Evolutionary conservation across 805 yeast species (phyloP), one percentile per base, ranked within the genome.

Genomic region (Ogataea glucozyma): DNA sequence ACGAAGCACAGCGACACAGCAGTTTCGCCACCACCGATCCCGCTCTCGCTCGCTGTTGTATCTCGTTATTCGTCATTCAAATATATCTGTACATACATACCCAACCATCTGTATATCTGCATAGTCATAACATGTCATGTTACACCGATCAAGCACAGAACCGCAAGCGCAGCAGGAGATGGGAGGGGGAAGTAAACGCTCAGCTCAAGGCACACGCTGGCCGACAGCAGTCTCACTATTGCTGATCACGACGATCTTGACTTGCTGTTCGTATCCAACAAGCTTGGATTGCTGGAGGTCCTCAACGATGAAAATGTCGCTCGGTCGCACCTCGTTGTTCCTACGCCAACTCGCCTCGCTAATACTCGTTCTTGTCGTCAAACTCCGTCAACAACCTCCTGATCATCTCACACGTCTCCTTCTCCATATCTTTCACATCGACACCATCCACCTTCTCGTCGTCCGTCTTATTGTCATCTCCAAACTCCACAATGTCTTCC

Each of bases 371-470:
- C n/a, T n/a, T n/a, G n/a, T n/a, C n/a, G n/a, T n/a, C n/a, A n/a
- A 57, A 19, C 17, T 42, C 46, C n/a, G 38, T 39, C 26, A 58
- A 49, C 36, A 55, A 23, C 6, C 22, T 21, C 38, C 63, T 43
- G 5, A 60, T 51, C n/a, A 42, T 31, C 19, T 40, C 38, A 30
- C 63, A 58, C 9, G 55, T 51, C 12, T 12, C 34, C 26, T 42
- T 35, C 30, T 46, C 51, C 26, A 31, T 31, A 6, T 36, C 12
- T 24, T 27, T 29, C 2, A 30, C 6, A 10, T 30, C 32, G 21
- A 12, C 32, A 17, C 8, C n/a, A 13, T 26, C 32, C 7, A 26
- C 43, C 17, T 31, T 12, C n/a, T 46, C 43, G 24, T 49, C 44
- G 13, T 42, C 19, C 26, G 38, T 42, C 16, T 36, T 11, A 18